Percentiles rank a stretch among this genome's conserved stretches.
phyloP scores from a whole-genome alignment of 148 eudicot species.

The Persicaria tinctoria region DNA sequence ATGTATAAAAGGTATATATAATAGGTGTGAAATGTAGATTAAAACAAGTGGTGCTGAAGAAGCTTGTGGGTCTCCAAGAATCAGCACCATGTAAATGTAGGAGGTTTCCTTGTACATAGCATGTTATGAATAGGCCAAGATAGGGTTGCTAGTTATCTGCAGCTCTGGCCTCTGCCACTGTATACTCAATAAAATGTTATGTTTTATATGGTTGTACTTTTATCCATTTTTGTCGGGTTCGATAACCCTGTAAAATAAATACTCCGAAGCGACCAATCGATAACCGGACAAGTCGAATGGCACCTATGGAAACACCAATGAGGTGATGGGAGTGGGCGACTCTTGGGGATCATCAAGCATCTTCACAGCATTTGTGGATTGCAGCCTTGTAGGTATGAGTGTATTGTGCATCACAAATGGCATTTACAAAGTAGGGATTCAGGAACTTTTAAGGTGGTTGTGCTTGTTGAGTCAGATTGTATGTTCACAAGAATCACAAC shows the following conservation, averaged over 20 bases:
- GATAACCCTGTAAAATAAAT: background rate
- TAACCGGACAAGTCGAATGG: too few species aligned
- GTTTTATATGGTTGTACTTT: background rate
- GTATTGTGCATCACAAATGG: too few species aligned
- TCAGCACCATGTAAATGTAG: slow-evolving; percentile 4
- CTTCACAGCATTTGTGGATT: too few species aligned
- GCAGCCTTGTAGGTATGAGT: too few species aligned
- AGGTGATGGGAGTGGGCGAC: too few species aligned
- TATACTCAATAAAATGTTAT: background rate
- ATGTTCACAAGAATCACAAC: background rate
- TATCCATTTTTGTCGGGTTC: background rate
- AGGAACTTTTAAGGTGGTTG: background rate
- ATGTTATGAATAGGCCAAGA: background rate
- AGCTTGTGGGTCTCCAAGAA: background rate
- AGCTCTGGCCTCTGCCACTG: background rate
- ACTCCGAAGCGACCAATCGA: too few species aligned
- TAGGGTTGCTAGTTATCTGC: slow-evolving; percentile 2
- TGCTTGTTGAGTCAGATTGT: slow-evolving; percentile 7
- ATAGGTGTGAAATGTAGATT: slow-evolving; percentile 1
- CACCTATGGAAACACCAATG: too few species aligned
- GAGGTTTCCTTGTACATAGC: background rate
- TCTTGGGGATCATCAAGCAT: too few species aligned
- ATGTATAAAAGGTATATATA: background rate
- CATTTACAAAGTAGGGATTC: background rate
- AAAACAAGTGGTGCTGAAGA: background rate